Base-by-base conservation (phyloP, 306 rosid species). In the Hylodesmum podocarpum region DNA sequence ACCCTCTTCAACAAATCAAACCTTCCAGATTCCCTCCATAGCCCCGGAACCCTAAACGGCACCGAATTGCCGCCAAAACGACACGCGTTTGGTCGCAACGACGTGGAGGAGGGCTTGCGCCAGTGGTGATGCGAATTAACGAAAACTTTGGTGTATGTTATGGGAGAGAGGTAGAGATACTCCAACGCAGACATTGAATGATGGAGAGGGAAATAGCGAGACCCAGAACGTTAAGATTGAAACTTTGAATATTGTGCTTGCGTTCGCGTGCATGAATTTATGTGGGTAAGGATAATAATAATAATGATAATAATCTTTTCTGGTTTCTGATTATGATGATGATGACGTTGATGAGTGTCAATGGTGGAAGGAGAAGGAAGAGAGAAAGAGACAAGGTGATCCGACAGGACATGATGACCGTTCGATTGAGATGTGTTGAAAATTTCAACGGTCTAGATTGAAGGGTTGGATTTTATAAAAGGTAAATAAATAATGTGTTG, bases 111-210 rank as follows among this genome's bases (percentile, higher is more conserved):
- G 31, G 87, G 83, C 9, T 70, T 87, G 9, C 84, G 76, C 55
- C 85, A 80, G 66, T 19, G 74, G 47, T 82, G 83, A 58, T 82
- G 77, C n/a, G 91, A 86, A 79, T 85, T 78, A 14, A 86, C 55
- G 66, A 79, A 80, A 33, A 91, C 54, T 80, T 70, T 86, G 46
- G 75, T 83, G 79, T 91, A 82, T 28, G 90, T 79, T 61, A 84
- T 57, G 1, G 99, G 96, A 13, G 87, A 87, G 61, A 91, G 66
- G 65, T 84, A 81, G 65, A 88, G 66, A 75, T 84, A 82, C 51
- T 95, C 99, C 33, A 92, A 79, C 66, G 93, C 73, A 27, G 89
- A 73, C 99, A 95, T 95, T 69, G 69, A 24, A 61, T 31, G 13
- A 8, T 13, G 15, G 54, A 46, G 73, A 68, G n/a, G 57, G 16